Base-by-base conservation (phyloP, 176 grass and related monocot species). In the Poa pratensis region DNA sequence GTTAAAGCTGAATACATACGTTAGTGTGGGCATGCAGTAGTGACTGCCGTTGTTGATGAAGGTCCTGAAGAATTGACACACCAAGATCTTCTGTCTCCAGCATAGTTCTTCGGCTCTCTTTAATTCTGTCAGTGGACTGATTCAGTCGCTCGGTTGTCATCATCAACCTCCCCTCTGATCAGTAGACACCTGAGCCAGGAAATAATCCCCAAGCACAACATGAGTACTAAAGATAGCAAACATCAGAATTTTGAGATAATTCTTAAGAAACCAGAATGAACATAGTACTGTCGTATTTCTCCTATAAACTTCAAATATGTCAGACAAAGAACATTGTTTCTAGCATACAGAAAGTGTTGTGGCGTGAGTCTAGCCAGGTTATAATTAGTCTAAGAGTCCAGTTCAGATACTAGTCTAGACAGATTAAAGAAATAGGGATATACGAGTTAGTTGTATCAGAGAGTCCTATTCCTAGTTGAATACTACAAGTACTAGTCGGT, bases 101-200 rank as follows among this genome's bases (percentile, higher is more conserved):
- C 77, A 92, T 89, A 84, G 88, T 89, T 90, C 75, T 91, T 82
- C 89, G 91, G 86, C 81, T 91, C 80, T 97, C 89, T 82, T 91
- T 91, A 73, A 95, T 85, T 80, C 89, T 93, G 20, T 97, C 95
- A 69, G 82, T 91, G 40, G 92, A 95, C 50, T 97, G 90, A 87
- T 89, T 92, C 70, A 95, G 82, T 87, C 92, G 91, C 71, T 97
- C 93, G 64, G 93, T 98, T 80, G 95, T 90, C 89, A 95, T 87
- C 73, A 93, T 12, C 61, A 98, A 78, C 68, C 93, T 95, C 93
- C 95, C 49, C 89, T 95, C 80, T 97, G 95, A 93, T 98, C 95
- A 80, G 91, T 84, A 28, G 95, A 90, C 24, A 93, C 91, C 95
- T 98, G 74, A 74, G 50, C 17, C 45, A 83, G 20, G 18, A 23